Evolutionary conservation across 139 green algal genomes (phyloP).

Genomic region (Chlorella sp.): DNA sequence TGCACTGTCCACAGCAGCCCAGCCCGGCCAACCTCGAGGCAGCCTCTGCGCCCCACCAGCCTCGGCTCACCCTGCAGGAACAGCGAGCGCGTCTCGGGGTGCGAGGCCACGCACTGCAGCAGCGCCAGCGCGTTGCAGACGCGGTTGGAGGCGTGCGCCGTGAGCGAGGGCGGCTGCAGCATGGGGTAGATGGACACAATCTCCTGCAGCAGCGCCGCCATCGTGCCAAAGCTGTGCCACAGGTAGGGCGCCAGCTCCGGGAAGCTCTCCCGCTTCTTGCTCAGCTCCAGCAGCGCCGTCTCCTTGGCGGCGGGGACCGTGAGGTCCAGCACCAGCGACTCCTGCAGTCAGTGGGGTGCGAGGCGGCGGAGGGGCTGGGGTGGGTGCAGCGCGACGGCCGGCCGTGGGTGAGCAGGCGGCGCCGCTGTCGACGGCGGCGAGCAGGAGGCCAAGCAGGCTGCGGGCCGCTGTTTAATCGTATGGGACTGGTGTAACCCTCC

Average conservation of each 20-base stretch:
- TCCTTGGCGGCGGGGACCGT: constrained; percentile 81
- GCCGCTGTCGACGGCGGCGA: background rate
- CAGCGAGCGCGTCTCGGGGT: constrained; percentile 91
- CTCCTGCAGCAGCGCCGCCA: constrained; percentile 96
- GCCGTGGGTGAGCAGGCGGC: background rate
- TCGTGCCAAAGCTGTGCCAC: constrained; percentile 97
- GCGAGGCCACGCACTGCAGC: constrained; percentile 97
- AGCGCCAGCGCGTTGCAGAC: constrained; percentile 98
- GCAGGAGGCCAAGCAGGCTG: background rate
- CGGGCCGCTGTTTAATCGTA: background rate
- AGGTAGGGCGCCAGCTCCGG: constrained; percentile 95
- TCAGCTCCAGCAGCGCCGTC: constrained; percentile 96
- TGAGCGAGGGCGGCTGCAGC: constrained; percentile 91
- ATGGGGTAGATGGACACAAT: constrained; percentile 98
- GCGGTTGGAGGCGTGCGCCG: constrained; percentile 94
- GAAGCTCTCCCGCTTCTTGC: constrained; percentile 96
- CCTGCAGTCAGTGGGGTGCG: background rate
- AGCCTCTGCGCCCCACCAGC: too few relatives aligned
- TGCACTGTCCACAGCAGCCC: too few relatives aligned
- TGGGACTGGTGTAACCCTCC: too few relatives aligned
- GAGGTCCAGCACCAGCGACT: constrained; percentile 63
- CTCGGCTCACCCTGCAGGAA: constrained; percentile 89
- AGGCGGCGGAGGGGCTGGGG: background rate
- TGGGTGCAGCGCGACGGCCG: background rate
- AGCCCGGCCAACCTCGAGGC: too few relatives aligned